Base-by-base conservation (phyloP, 345 rosid species). In the Populus alba region DNA sequence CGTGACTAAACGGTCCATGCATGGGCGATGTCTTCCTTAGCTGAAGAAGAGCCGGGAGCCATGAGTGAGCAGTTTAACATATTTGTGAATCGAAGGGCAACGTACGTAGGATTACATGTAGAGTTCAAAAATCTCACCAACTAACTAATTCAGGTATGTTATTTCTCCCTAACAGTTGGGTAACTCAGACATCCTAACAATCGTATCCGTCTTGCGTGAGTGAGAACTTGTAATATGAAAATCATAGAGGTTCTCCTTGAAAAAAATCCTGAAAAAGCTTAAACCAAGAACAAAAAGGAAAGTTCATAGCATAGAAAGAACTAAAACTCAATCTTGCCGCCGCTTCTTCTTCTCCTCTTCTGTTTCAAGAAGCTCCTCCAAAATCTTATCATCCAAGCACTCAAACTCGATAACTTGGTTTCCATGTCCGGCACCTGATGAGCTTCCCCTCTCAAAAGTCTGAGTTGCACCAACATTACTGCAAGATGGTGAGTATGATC, bases 361-460 rank as follows among this genome's bases (percentile, higher is more conserved):
- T 55, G 87, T 68, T 79, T 90, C 92, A 74, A 94, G 97, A 86
- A 94, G 92, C 11, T 94, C 97, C 76, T 94, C 98, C 87, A 94
- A 83, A 39, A 94, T 88, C 80, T 79, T 87, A 23, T 91, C 87
- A 77, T 94, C 98, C 84, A 92, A 80, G 78, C 66, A 94, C 86
- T 94, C 98, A 33, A 94, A 84, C 86, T 92, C 98, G 45, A 94
- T 72, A 33, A 94, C 95, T 83, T 87, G 88, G 75, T 80, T 89
- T 70, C 55, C 78, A 66, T 78, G 84, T 43, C 76, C 85, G 27
- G 79, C 72, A 1, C 85, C 29, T 5, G 87, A 85, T 47, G 88
- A 81, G 37, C 73, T 77, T 41, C 85, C 85, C 43, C 15, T 76
- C 67, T 81, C 77, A 0, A 35, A 75, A 23, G 66, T 41, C 59